phyloP scores from a whole-genome alignment of 495 filamentous ascomycete genomes.

The Polyplosphaeria fusca region DNA sequence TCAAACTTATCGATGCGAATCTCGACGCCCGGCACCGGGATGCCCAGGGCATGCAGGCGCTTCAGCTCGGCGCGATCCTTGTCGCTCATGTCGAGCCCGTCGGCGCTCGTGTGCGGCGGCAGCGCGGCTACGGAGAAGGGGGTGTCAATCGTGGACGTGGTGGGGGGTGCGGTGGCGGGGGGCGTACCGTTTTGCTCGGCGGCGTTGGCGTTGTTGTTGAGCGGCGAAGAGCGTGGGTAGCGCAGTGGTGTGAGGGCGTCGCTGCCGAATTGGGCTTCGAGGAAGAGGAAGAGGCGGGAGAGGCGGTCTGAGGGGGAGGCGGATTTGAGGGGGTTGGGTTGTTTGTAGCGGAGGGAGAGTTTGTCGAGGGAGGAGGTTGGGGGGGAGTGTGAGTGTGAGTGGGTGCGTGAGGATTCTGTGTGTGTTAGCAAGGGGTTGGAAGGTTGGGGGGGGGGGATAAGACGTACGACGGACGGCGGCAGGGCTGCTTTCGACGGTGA shows the following conservation, averaged over 20 bases:
- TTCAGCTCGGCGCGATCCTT: slow-evolving; percentile 56
- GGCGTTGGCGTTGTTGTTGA: slow-evolving; percentile 26
- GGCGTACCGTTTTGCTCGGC: slow-evolving; percentile 3
- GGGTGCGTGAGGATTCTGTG: slow-evolving; percentile 58
- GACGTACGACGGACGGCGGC: slow-evolving; percentile 87
- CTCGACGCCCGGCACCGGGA: slow-evolving; percentile 82
- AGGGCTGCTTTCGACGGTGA: slow-evolving; percentile 85
- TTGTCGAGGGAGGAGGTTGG: slow-evolving; percentile 7
- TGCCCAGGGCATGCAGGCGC: slow-evolving; percentile 71
- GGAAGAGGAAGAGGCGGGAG: slow-evolving; percentile 84
- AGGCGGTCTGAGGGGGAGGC: slow-evolving; percentile 70
- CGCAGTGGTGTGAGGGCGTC: slow-evolving; percentile 71
- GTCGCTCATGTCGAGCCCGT: neutral
- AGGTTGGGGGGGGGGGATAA: neutral
- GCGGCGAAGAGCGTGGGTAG: slow-evolving; percentile 44
- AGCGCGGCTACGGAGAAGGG: slow-evolving; percentile 36
- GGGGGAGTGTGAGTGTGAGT: slow-evolving; percentile 49
- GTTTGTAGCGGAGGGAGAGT: slow-evolving; percentile 17
- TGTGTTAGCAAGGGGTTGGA: neutral
- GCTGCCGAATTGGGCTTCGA: slow-evolving; percentile 91
- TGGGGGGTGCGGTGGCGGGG: neutral
- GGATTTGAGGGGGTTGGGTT: slow-evolving; percentile 67
- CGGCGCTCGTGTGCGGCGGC: neutral
- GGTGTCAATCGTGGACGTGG: slow-evolving; percentile 19
- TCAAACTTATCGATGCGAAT: slow-evolving; percentile 86